phyloP scores from a whole-genome alignment of 1,139 yeast genomes.

The Saccharomyces hybrid region DNA sequence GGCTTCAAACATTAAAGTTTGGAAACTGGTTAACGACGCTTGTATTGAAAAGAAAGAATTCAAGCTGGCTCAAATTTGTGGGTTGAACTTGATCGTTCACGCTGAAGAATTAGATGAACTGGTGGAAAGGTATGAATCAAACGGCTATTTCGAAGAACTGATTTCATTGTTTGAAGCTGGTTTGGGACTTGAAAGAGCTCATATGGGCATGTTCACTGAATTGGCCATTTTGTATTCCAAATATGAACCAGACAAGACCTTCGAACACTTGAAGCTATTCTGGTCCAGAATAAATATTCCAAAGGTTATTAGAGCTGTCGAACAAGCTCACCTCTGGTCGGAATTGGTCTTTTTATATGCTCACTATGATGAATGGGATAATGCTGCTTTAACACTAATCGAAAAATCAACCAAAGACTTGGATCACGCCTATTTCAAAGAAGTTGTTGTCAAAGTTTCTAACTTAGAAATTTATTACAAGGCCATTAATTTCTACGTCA shows the following conservation, averaged over 20 bases:
- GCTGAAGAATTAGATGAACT: conserved; percentile 94
- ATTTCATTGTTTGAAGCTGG: conserved; percentile 93
- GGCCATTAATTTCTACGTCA: conserved; percentile 89
- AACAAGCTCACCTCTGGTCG: conserved; percentile 90
- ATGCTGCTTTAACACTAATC: conserved; percentile 96
- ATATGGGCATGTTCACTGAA: conserved; percentile 99
- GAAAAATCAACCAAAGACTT: conserved; percentile 90
- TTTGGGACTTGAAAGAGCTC: conserved; percentile 93
- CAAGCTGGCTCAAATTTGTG: conserved; percentile 97
- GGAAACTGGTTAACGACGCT: conserved; percentile 97
- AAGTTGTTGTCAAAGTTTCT: conserved; percentile 87
- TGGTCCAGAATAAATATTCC: conserved; percentile 99
- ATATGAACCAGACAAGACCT: conserved; percentile 82
- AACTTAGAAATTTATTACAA: conserved; percentile 95
- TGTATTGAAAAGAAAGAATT: conserved; percentile 94
- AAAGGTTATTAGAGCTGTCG: conserved; percentile 90
- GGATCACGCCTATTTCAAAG: conserved; percentile 91
- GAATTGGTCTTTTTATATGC: conserved; percentile 93
- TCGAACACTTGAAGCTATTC: conserved; percentile 94
- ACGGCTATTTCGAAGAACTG: conserved; percentile 87
- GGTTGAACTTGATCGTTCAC: conserved; percentile 90
- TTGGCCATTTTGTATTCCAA: conserved; percentile 85
- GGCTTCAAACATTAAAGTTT: conserved; percentile 86
- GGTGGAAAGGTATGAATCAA: conserved; percentile 76
- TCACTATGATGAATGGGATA: conserved; percentile 99